These are phyloP conservation scores for Cynanchum wilfordii DNA, from an alignment of 257 asterid species.

Conservation along the genomic window DNA sequence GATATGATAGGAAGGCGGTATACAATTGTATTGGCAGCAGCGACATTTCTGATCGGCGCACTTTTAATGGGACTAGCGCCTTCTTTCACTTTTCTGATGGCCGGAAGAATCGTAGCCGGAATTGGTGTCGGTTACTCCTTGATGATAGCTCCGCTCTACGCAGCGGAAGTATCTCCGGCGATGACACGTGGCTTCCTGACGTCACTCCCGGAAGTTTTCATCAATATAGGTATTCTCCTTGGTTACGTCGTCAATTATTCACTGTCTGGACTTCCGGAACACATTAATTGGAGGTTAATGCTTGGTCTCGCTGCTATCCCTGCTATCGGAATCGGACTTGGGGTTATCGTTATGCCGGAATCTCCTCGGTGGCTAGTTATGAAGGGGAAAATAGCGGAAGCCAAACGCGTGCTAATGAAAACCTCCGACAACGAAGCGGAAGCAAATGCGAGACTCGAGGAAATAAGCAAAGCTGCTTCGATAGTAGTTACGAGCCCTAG, in stretches of 20 bases:
- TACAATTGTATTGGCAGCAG: constrained; percentile 71
- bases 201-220: constrained; percentile 79
- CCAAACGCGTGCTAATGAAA: constrained; percentile 37
- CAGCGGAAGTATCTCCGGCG: constrained; percentile 72
- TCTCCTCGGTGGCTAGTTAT: constrained; percentile 84
- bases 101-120: constrained; percentile 69
- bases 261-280: constrained; percentile 40
- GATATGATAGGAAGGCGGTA: constrained; percentile 76
- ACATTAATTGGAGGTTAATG: constrained; percentile 71
- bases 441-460: constrained; percentile 49
- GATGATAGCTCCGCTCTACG: constrained; percentile 85
- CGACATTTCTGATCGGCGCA: constrained; percentile 61
- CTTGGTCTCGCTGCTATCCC: constrained; percentile 77
- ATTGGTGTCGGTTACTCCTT: constrained; percentile 75
- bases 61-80: constrained; percentile 75
- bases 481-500: not conserved
- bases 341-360: constrained; percentile 73
- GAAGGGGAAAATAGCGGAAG: constrained; percentile 56
- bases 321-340: constrained; percentile 44
- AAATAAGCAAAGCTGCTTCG: constrained; percentile 39
- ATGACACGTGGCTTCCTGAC: constrained; percentile 73
- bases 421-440: constrained; percentile 58
- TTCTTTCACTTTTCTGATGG: constrained; percentile 51
- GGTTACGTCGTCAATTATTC: constrained; percentile 58
- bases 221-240: constrained; percentile 61